phyloP scores from a whole-genome alignment of 192 early-diverging fungal genomes.

The Mortierella hygrophila region DNA sequence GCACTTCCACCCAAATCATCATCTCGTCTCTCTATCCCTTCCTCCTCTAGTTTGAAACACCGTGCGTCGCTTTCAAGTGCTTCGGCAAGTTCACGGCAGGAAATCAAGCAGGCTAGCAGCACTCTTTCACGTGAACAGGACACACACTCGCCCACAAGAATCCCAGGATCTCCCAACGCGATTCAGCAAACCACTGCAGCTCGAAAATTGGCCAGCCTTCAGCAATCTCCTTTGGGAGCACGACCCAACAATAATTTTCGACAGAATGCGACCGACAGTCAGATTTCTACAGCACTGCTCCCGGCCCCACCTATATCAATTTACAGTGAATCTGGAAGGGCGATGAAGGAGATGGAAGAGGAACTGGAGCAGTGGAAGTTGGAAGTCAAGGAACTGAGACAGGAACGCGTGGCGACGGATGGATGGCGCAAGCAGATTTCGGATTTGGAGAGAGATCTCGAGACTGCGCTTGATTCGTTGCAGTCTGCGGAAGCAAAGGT shows the following conservation, averaged over 20 bases:
- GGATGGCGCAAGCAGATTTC: slow-evolving; percentile 40
- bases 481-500: slow-evolving; percentile 29
- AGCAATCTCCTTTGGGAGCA: slow-evolving; percentile 7
- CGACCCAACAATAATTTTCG: neutral
- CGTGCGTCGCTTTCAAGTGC: slow-evolving; percentile 3
- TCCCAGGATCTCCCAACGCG: slow-evolving; percentile 18
- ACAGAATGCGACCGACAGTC: neutral
- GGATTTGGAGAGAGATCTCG: slow-evolving; percentile 42
- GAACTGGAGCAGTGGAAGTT: slow-evolving; percentile 45
- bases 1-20: slow-evolving; percentile 5
- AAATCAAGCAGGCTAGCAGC: neutral
- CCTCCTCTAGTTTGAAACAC: slow-evolving; percentile 6
- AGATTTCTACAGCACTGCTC: slow-evolving; percentile 4
- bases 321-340: no score
- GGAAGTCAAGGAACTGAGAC: slow-evolving; percentile 9
- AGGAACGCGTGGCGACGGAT: slow-evolving; percentile 18
- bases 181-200: slow-evolving; percentile 8
- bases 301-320: neutral
- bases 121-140: neutral
- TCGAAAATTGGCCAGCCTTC: slow-evolving; percentile 2
- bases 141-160: neutral
- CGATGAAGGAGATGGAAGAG: slow-evolving; percentile 25
- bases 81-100: neutral
- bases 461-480: slow-evolving; percentile 38
- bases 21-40: slow-evolving; percentile 11